Base-by-base conservation (phyloP, 2,329 filamentous ascomycete species). In the Coniochaeta sp. region DNA sequence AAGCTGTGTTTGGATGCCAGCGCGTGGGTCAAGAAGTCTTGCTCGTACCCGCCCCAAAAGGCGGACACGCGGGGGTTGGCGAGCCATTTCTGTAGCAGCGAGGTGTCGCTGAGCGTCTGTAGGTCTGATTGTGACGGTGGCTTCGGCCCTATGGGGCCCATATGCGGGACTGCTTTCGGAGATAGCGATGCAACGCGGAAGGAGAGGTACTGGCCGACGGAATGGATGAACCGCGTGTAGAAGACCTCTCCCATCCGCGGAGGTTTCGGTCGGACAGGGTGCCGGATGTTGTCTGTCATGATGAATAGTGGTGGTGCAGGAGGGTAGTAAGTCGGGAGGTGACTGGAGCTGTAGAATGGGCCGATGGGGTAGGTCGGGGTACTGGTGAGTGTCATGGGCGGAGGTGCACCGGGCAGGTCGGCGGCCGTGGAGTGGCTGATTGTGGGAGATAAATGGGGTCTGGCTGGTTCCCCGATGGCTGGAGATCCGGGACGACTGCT, bases 271-370 rank as follows among this genome's bases (percentile, higher is more conserved):
- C 94, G 83, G 38, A 95, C 74, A 0, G 94, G 94, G 63, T 99
- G 94, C 0, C 91, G 85, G 45, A 91, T 75, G 53, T 85, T 81
- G 64, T 89, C 83, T 2, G 89, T 91, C 55, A 87, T 83, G 4
- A 80, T 85, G 65, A 92, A 96, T 59, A 92, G 88, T 8, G 89
- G 71, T 1, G 94, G 89, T 2, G 86, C 76, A 0, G 91, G 91
- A 2, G 91, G 91, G 59, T 89, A 96, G 70, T 91, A 96, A 0
- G 91, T 96, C 2, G 92, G 91, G 2, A 96, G 75, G 66, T 95
- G 89, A 38, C 88, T 94, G 13, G 82, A 81, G 1, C 89, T 95
- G 58, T 82, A 83, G 68, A 92, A 96, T 0, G 89, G 90, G 0
- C 87, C 86, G 46, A 75, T 65, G 24, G 76, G 74, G 52, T 73